phyloP scores from a whole-genome alignment of 2,329 filamentous ascomycete genomes.

The Alternaria atra region DNA sequence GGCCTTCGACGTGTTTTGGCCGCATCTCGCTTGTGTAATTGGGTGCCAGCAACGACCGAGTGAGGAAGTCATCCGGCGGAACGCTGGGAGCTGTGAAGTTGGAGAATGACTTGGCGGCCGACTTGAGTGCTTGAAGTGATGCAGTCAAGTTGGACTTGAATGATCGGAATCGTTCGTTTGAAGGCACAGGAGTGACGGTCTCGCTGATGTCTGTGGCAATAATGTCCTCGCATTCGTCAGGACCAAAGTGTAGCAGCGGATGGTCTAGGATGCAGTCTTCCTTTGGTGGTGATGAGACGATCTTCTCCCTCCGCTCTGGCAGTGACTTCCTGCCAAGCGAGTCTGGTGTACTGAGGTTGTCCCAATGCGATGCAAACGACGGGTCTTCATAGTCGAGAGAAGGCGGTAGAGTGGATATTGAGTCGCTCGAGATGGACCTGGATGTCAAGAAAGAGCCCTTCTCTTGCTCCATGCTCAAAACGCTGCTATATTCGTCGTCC shows the following conservation, averaged over 20 bases:
- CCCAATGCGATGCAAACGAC: conserved; percentile 56
- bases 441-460: conserved; percentile 46
- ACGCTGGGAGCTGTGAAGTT: conserved; percentile 63
- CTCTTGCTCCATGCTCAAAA: conserved; percentile 57
- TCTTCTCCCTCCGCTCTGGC: conserved; percentile 55
- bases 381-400: conserved; percentile 58
- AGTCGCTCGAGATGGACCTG: conserved; percentile 66
- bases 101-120: conserved; percentile 68
- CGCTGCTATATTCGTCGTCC: conserved; percentile 51
- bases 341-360: conserved; percentile 47
- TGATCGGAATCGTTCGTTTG: conserved; percentile 54
- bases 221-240: conserved; percentile 45
- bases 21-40: conserved; percentile 68
- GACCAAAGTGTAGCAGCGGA: conserved; percentile 60
- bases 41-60: conserved; percentile 67
- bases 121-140: conserved; percentile 68
- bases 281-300: conserved; percentile 57
- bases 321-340: conserved; percentile 39
- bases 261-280: conserved; percentile 67
- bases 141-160: conserved; percentile 72
- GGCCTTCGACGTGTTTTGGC: conserved; percentile 62
- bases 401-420: conserved; percentile 60
- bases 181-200: conserved; percentile 30
- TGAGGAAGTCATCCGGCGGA: conserved; percentile 67
- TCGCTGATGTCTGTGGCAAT: conserved; percentile 43